phyloP scores from a whole-genome alignment of 2,329 filamentous ascomycete genomes.

The Neofusicoccum sp. region DNA sequence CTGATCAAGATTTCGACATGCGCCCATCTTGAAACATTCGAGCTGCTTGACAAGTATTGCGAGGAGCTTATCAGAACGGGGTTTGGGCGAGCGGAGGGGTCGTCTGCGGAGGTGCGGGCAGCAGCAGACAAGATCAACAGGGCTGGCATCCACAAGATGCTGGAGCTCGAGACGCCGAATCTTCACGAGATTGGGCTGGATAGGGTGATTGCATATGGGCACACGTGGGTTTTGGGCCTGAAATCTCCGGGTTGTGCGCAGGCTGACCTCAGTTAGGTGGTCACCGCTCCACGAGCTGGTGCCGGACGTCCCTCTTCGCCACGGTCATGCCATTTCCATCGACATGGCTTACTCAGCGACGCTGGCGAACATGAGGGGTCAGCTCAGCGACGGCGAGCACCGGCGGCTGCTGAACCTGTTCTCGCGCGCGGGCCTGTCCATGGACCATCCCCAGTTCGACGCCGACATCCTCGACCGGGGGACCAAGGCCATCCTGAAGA shows the following conservation, averaged over 20 bases:
- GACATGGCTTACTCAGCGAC: slow-evolving; percentile 76
- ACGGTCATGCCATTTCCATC: slow-evolving; percentile 72
- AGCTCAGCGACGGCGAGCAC: slow-evolving; percentile 61
- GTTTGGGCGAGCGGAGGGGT: slow-evolving; percentile 62
- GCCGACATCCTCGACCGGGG: slow-evolving; percentile 63
- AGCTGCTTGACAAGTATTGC: slow-evolving; percentile 67
- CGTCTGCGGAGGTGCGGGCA: slow-evolving; percentile 54
- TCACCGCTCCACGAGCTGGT: slow-evolving; percentile 70
- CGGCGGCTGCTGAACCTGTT: slow-evolving; percentile 64
- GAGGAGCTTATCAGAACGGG: slow-evolving; percentile 64
- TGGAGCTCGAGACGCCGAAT: slow-evolving; percentile 71
- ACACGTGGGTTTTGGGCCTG: slow-evolving; percentile 52
- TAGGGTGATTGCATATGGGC: slow-evolving; percentile 70
- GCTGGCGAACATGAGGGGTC: slow-evolving; percentile 61
- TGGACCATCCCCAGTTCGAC: slow-evolving; percentile 68
- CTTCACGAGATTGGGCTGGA: slow-evolving; percentile 71
- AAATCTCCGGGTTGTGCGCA: background rate
- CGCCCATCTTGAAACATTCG: slow-evolving; percentile 63
- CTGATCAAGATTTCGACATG: slow-evolving; percentile 75
- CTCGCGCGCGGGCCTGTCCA: slow-evolving; percentile 67
- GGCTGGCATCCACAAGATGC: slow-evolving; percentile 70
- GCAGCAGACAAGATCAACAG: slow-evolving; percentile 67
- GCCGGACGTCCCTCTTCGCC: slow-evolving; percentile 65
- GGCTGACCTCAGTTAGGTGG: slow-evolving; percentile 49
- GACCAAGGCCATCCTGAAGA: slow-evolving; percentile 68